phyloP scores from a whole-genome alignment of 2,329 filamentous ascomycete species.

The Fonsecaea nubica region DNA sequence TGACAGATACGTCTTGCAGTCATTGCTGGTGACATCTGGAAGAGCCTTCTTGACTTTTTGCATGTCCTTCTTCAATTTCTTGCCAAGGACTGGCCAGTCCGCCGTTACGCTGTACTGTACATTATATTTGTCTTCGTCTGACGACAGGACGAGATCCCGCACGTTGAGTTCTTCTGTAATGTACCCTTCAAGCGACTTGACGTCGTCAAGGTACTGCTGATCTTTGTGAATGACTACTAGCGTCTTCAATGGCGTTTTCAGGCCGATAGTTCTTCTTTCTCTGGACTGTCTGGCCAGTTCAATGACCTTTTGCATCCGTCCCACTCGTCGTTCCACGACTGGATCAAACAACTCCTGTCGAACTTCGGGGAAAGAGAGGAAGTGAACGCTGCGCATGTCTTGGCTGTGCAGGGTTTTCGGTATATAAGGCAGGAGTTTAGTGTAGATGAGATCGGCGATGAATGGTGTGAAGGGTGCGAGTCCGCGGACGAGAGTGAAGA shows the following conservation, averaged over 20 bases:
- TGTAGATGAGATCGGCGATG: slow-evolving; percentile 92
- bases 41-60: slow-evolving; percentile 89
- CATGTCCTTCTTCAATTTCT: slow-evolving; percentile 96
- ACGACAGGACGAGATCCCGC: slow-evolving; percentile 79
- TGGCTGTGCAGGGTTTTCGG: slow-evolving; percentile 71
- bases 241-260: slow-evolving; percentile 91
- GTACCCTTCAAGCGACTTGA: slow-evolving; percentile 84
- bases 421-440: slow-evolving; percentile 79
- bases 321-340: slow-evolving; percentile 82
- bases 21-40: slow-evolving; percentile 75
- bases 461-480: slow-evolving; percentile 96
- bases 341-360: slow-evolving; percentile 86
- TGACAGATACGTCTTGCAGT: slow-evolving; percentile 79
- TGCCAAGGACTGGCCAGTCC: slow-evolving; percentile 92
- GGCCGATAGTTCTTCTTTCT: slow-evolving; percentile 80
- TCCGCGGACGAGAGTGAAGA: slow-evolving; percentile 85
- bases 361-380: slow-evolving; percentile 87
- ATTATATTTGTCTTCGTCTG: slow-evolving; percentile 87
- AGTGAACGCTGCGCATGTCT: slow-evolving; percentile 88
- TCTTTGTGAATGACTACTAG: slow-evolving; percentile 88
- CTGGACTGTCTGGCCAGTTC: slow-evolving; percentile 85
- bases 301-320: slow-evolving; percentile 94
- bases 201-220: slow-evolving; percentile 80
- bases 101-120: slow-evolving; percentile 89
- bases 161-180: slow-evolving; percentile 92